These are phyloP conservation scores for Mallotus repandus DNA, from an alignment of 441 rosid species.

Conservation along the genomic window DNA sequence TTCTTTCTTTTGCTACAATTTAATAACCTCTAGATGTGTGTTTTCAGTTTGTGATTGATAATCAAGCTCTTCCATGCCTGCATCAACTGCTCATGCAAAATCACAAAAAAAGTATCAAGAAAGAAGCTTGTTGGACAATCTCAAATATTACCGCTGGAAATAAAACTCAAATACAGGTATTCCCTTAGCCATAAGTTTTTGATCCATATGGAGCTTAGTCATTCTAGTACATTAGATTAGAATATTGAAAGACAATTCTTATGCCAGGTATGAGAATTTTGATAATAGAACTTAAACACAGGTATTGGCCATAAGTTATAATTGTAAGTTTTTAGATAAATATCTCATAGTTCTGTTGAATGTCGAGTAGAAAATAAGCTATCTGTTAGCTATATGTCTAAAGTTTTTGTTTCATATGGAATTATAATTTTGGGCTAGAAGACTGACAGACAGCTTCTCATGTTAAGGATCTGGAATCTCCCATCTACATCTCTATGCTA, in stretches of 20 bases:
- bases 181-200: too few relatives aligned
- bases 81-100: constrained; percentile 54
- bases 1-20: not conserved
- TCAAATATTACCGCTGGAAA: constrained; percentile 85
- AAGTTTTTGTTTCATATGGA: not conserved
- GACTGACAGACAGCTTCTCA: not conserved
- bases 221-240: too few relatives aligned
- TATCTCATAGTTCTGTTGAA: not conserved
- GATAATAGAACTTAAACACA: constrained; percentile 64
- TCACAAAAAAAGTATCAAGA: constrained; percentile 71
- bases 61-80: constrained; percentile 62
- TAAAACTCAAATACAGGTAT: constrained; percentile 73
- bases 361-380: not conserved
- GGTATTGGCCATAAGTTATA: constrained; percentile 27
- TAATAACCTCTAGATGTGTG: not conserved
- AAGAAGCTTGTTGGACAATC: constrained; percentile 87
- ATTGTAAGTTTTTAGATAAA: not conserved
- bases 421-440: not conserved
- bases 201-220: too few relatives aligned
- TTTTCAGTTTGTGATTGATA: constrained; percentile 42
- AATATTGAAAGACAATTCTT: too few relatives aligned
- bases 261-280: too few relatives aligned
- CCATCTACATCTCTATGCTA: not conserved
- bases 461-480: not conserved
- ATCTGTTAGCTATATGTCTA: not conserved